phyloP scores from a whole-genome alignment of 1,284 basidiomycete species.

The Fistulinella cinereoalba region DNA sequence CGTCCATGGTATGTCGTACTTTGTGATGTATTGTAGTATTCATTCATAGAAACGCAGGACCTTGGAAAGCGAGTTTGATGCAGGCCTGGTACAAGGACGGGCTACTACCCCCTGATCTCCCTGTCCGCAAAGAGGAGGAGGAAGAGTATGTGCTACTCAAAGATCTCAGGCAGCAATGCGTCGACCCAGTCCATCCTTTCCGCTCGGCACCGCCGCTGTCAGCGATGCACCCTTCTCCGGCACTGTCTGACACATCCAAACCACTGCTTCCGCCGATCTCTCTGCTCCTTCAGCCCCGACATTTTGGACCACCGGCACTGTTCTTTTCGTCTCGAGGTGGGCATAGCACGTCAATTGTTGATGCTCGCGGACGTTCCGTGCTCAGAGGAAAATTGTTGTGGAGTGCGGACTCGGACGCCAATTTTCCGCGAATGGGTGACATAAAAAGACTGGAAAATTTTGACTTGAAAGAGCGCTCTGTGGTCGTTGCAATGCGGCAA shows the following conservation, averaged over 20 bases:
- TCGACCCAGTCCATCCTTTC: conserved; percentile 78
- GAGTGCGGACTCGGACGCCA: conserved; percentile 63
- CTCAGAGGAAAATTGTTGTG: conserved; percentile 75
- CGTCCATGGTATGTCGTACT: conserved; percentile 59
- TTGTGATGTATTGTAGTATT: not conserved
- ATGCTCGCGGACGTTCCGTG: conserved; percentile 76
- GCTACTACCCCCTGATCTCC: conserved; percentile 72
- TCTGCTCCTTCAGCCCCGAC: conserved; percentile 72
- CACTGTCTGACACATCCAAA: conserved; percentile 41
- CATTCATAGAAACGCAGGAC: conserved; percentile 47
- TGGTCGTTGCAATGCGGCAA: conserved; percentile 78
- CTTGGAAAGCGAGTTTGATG: conserved; percentile 83
- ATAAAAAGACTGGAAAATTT: conserved; percentile 77
- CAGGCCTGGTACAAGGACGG: conserved; percentile 83
- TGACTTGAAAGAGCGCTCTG: conserved; percentile 66
- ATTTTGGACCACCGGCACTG: conserved; percentile 81
- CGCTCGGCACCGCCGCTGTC: conserved; percentile 45
- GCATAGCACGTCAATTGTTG: conserved; percentile 81
- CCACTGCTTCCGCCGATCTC: conserved; percentile 75
- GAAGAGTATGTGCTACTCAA: conserved; percentile 61
- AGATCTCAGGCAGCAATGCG: conserved; percentile 68
- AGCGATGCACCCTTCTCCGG: conserved; percentile 14
- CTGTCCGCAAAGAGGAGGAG: conserved; percentile 73
- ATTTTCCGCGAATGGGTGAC: conserved; percentile 61
- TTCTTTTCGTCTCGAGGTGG: conserved; percentile 85